Base-by-base conservation (phyloP, 371 early-diverging fungal genomes). In the Rhizopus arrhizus region DNA sequence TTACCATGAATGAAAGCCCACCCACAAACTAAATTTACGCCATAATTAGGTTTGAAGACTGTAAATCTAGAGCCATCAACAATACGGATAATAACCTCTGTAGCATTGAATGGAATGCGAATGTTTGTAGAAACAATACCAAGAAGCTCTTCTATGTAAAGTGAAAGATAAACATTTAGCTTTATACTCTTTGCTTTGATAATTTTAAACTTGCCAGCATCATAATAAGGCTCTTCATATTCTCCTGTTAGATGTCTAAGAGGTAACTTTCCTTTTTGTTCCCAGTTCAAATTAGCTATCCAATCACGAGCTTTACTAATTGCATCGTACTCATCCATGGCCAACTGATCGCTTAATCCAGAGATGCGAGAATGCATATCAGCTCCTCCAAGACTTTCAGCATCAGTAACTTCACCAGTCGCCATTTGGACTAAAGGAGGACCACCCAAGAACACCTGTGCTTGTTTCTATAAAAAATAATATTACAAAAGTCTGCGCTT, bases 351-450 rank as follows among this genome's bases (percentile, higher is more conserved):
- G 22, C 87, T 79, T 1, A 85, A 77, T 52, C 86, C 88, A 11
- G 86, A 87, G 46, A 82, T 73, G 41, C 88, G 78, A 34, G 85
- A 82, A 58, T 91, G 91, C 91, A 91, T 91, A 53, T 86, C 85
- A 10, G 89, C 91, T 7, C 91, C 91, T 50, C 91, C 91, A 3
- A 91, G 64, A 58, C 81, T 83, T 61, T 91, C 91, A 2, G 85
- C 82, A 68, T 88, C 89, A 3, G 85, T 83, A 5, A 86, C 65
- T 70, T 91, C 91, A 50, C 89, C 89, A 0, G 89, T 91, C 4
- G 91, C 91, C 88, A 89, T 88, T 64, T 88, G 78, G 16, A 91
- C 91, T 36, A 91, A 62, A 13, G 91, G 91, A 15, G 91, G 91
- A 7, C 91, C 91, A 41, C 89, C 91, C 15, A 91, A 65, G 58